A percentile compares a stretch with the other conserved stretches of the same genome.
Evolutionary conservation across 1,284 basidiomycete genomes (phyloP).

Genomic region (Takashimella tepidaria): DNA sequence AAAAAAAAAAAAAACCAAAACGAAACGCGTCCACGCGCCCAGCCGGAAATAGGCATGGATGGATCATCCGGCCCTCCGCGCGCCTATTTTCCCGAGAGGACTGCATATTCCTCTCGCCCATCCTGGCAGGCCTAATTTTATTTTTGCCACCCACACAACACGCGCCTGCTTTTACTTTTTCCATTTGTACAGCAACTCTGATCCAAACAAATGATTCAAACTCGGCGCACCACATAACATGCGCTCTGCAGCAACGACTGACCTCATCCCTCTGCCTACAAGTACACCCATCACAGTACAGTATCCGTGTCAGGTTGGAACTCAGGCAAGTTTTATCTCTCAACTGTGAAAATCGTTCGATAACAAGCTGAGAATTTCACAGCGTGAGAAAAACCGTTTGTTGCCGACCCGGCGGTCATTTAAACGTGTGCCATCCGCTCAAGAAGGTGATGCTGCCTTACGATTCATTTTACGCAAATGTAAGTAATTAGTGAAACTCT

Average conservation of each 20-base stretch:
- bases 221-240: too few relatives aligned
- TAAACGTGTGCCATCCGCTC: slow-evolving; percentile 32
- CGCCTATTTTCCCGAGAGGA: too few relatives aligned
- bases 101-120: too few relatives aligned
- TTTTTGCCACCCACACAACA: too few relatives aligned
- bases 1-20: too few relatives aligned
- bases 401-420: slow-evolving; percentile 27
- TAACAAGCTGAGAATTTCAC: background rate
- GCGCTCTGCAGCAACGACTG: background rate
- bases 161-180: background rate
- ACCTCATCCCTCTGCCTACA: slow-evolving; percentile 7
- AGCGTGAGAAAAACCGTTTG: slow-evolving; percentile 35
- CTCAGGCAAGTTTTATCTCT: slow-evolving; percentile 17
- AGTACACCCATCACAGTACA: background rate
- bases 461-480: slow-evolving; percentile 35
- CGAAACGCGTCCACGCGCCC: too few relatives aligned
- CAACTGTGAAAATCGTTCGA: background rate
- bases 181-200: too few relatives aligned
- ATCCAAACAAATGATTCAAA: too few relatives aligned
- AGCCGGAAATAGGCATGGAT: too few relatives aligned
- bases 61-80: too few relatives aligned
- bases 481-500: too few relatives aligned
- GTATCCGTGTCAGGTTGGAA: slow-evolving; percentile 10
- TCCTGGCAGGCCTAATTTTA: too few relatives aligned
- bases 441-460: slow-evolving; percentile 35